These are phyloP conservation scores for Cardamine resedifolia DNA, from an alignment of 345 rosid species.

Conservation along the genomic window DNA sequence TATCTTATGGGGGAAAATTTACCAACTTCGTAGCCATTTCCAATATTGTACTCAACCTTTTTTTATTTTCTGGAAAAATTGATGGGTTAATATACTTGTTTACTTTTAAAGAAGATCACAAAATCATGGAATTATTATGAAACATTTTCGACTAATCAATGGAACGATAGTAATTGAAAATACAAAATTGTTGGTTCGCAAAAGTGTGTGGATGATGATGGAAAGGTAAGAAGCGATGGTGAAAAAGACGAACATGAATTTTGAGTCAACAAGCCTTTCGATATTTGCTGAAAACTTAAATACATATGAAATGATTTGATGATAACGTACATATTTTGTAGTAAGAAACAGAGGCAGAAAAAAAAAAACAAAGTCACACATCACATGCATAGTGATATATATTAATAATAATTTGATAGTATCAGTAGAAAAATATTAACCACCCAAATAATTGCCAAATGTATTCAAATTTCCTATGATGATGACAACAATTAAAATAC, in stretches of 20 bases:
- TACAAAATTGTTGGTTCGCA: not conserved
- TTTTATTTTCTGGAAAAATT: not conserved
- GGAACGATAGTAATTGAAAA: no score
- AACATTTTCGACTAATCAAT: no score
- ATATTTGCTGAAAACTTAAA: not conserved
- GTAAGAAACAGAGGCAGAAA: no score
- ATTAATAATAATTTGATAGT: no score
- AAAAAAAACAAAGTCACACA: no score
- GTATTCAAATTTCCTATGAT: not conserved
- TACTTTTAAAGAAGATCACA: not conserved
- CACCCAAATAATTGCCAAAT: not conserved
- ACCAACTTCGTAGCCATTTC: not conserved
- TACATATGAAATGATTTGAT: no score
- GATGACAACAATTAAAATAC: not conserved
- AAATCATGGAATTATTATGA: not conserved
- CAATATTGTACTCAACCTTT: not conserved
- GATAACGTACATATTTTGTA: not conserved
- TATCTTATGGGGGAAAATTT: not conserved
- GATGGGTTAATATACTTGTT: not conserved
- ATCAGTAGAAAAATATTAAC: not conserved
- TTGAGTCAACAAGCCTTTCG: not conserved
- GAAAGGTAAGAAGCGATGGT: not conserved
- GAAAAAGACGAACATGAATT: no score
- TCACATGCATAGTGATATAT: not conserved
- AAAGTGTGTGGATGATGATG: not conserved